Percentiles rank a stretch among this genome's conserved stretches.
Conservation (phyloP, 2,329 filamentous ascomycete genomes). For the Curvularia hawaiiensis region DNA sequence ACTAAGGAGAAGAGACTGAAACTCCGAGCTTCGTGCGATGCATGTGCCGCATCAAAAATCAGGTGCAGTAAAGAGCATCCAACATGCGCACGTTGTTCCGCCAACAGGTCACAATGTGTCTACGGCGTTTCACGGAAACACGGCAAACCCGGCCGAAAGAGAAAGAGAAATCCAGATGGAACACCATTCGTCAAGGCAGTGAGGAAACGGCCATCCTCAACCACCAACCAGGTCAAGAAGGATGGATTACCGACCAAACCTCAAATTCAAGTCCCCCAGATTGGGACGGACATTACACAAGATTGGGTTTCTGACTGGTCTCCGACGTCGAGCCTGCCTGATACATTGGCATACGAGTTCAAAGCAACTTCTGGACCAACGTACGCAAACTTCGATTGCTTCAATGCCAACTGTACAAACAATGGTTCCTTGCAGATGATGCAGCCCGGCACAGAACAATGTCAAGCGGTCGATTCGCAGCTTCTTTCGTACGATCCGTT, state of each 20-base stretch:
- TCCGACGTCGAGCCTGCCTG: conserved; percentile 32
- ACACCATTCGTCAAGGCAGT: conserved; percentile 38
- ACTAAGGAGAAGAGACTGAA: conserved; percentile 33
- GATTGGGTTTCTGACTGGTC: conserved; percentile 35
- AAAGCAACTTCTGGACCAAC: conserved; percentile 37
- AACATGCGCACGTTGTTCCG: conserved; percentile 38
- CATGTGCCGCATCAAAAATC: conserved; percentile 46
- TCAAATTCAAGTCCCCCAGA: conserved; percentile 22
- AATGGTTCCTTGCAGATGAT: conserved; percentile 24
- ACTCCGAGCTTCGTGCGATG: conserved; percentile 45
- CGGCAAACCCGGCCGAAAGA: conserved; percentile 41
- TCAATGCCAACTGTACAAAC: conserved; percentile 32
- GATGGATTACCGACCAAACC: conserved; percentile 34
- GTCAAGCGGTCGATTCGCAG: conserved; percentile 28
- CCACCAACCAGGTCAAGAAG: conserved; percentile 36
- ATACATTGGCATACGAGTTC: conserved; percentile 34
- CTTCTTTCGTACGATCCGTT: conserved; percentile 37
- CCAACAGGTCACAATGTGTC: conserved; percentile 37
- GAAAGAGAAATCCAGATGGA: conserved; percentile 41
- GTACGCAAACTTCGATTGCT: conserved; percentile 30
- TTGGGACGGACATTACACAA: conserved; percentile 23
- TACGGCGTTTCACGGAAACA: conserved; percentile 45
- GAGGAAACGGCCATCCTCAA: conserved; percentile 38
- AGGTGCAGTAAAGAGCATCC: conserved; percentile 47
- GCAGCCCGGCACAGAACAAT: conserved; percentile 19